Evolutionary conservation across 2,329 filamentous ascomycete species (phyloP).

Genomic region (Pseudogymnoascus verrucosus): DNA sequence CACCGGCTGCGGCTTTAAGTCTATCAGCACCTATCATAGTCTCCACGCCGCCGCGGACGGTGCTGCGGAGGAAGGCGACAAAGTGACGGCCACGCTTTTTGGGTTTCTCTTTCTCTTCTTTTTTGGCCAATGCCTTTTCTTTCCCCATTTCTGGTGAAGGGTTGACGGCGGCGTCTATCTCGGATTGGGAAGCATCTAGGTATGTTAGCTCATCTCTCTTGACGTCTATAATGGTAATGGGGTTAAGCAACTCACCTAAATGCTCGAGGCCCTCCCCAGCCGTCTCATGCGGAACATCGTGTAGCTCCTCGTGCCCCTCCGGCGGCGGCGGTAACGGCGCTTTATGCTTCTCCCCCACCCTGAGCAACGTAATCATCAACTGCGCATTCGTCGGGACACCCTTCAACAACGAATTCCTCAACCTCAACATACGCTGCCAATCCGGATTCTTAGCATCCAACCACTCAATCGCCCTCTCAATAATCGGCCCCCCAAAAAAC

Average conservation of each 20-base stretch:
- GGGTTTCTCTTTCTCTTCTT: slow-evolving; percentile 16
- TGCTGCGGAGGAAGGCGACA: slow-evolving; percentile 59
- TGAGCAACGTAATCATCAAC: slow-evolving; percentile 69
- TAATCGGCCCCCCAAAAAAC: slow-evolving; percentile 74
- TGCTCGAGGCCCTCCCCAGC: slow-evolving; percentile 44
- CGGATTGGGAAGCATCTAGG: slow-evolving; percentile 22
- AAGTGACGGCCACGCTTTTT: slow-evolving; percentile 32
- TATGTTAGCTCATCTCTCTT: background rate
- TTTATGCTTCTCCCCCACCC: slow-evolving; percentile 73
- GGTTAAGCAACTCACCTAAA: slow-evolving; percentile 38
- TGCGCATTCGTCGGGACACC: slow-evolving; percentile 83
- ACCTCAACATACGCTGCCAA: slow-evolving; percentile 68
- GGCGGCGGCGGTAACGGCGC: slow-evolving; percentile 55
- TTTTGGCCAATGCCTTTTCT: slow-evolving; percentile 28
- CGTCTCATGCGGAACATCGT: slow-evolving; percentile 28
- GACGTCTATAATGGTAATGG: background rate
- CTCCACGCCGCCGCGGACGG: slow-evolving; percentile 63
- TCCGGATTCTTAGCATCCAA: slow-evolving; percentile 56
- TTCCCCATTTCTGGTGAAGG: slow-evolving; percentile 36
- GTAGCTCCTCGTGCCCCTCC: slow-evolving; percentile 31
- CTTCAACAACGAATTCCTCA: slow-evolving; percentile 69
- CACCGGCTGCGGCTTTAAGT: slow-evolving; percentile 56
- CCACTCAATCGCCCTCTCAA: slow-evolving; percentile 49
- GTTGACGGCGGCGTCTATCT: slow-evolving; percentile 28
- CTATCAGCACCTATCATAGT: slow-evolving; percentile 65